Conservation (phyloP, 768 basidiomycete species). For the Clavaria fumosa region DNA sequence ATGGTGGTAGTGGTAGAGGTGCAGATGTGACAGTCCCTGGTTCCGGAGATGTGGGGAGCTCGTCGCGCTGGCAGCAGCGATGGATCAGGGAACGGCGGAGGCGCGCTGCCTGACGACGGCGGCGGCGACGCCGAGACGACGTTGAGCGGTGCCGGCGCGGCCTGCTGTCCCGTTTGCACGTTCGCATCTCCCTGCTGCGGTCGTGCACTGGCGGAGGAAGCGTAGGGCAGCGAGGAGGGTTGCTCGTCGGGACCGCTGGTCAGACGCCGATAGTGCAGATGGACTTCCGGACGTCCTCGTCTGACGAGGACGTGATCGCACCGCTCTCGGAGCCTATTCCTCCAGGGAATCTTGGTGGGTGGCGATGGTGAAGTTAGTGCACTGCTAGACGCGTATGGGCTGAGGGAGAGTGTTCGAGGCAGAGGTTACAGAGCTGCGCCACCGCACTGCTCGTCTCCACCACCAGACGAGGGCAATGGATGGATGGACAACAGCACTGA, state of each 20-base stretch:
- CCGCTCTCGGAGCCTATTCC: conserved; percentile 35
- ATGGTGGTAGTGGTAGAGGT: conserved; percentile 13
- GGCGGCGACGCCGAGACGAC: no score
- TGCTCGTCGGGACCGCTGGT: conserved; percentile 9
- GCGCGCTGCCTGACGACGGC: no score
- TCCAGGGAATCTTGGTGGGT: conserved; percentile 49
- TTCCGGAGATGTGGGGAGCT: no score
- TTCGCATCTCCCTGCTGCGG: no score
- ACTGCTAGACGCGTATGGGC: background rate
- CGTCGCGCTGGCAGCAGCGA: no score
- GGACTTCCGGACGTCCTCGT: conserved; percentile 43
- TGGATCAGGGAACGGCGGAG: no score
- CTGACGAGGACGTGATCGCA: conserved; percentile 50
- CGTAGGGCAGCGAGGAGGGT: no score
- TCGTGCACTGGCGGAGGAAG: no score
- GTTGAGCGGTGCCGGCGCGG: no score
- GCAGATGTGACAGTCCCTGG: conserved; percentile 13
- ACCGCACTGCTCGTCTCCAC: background rate
- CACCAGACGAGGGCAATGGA: conserved; percentile 45
- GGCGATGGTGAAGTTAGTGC: conserved; percentile 26
- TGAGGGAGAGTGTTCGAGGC: no score
- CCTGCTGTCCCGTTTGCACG: no score
- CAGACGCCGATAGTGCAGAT: conserved; percentile 31
- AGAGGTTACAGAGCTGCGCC: background rate
- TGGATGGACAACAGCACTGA: conserved; percentile 69